Evolutionary conservation across 2,329 filamentous ascomycete genomes (phyloP).

Genomic region (Lachnum nothofagi): DNA sequence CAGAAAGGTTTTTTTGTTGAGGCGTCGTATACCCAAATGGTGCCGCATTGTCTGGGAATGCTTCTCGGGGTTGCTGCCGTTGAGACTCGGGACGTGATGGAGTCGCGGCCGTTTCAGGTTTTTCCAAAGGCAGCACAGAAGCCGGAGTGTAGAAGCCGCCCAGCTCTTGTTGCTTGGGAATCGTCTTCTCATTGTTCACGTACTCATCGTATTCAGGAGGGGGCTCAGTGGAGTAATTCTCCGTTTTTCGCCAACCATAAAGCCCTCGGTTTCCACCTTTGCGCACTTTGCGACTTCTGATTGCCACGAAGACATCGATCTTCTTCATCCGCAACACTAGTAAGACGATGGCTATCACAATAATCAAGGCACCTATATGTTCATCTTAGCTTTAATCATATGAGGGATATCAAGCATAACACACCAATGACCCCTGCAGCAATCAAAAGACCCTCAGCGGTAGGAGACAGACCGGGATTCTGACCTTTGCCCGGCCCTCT

Average conservation of each 20-base stretch:
- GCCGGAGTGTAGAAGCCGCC: constrained; percentile 18
- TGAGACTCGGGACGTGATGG: constrained; percentile 13
- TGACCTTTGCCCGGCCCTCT: constrained; percentile 2
- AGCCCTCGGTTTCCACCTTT: constrained; percentile 23
- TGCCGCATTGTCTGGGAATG: constrained; percentile 13
- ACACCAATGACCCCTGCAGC: constrained; percentile 29
- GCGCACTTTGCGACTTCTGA: constrained; percentile 17
- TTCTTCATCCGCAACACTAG: constrained; percentile 25
- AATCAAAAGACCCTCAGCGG: constrained; percentile 27
- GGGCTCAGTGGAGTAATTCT: constrained; percentile 11
- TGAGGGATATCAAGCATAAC: not conserved
- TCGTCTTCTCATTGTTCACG: constrained; percentile 16
- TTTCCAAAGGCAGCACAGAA: constrained; percentile 11
- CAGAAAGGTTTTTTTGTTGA: constrained; percentile 8
- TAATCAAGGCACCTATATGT: constrained; percentile 28
- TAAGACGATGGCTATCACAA: constrained; percentile 24
- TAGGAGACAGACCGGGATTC: constrained; percentile 17
- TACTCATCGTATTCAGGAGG: constrained; percentile 23
- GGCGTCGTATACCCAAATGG: constrained; percentile 14
- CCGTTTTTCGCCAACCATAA: constrained; percentile 26
- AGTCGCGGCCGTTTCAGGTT: constrained; percentile 11
- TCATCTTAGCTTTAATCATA: not conserved
- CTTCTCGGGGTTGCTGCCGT: constrained; percentile 14
- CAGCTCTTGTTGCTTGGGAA: constrained; percentile 12
- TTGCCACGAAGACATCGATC: constrained; percentile 15